phyloP scores from a whole-genome alignment of 768 basidiomycete genomes.

The Termitomyces sp. region DNA sequence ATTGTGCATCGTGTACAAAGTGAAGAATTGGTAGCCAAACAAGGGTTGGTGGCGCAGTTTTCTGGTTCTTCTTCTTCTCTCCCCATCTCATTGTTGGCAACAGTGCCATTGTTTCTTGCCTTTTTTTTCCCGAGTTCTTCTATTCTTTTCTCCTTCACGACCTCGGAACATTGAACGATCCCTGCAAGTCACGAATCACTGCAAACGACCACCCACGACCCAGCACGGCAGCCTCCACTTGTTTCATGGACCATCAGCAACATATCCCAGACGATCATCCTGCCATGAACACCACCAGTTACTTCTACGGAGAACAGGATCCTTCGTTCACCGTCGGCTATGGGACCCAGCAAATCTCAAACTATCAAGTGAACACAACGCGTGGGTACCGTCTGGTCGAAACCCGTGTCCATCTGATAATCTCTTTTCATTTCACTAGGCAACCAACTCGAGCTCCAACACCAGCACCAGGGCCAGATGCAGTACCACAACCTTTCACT shows the following conservation, averaged over 20 bases:
- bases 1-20: conserved; percentile 19
- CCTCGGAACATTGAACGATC: conserved; percentile 22
- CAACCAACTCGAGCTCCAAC: conserved; percentile 49
- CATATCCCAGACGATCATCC: conserved; percentile 44
- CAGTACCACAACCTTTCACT: conserved; percentile 57
- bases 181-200: conserved; percentile 17
- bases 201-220: conserved; percentile 18
- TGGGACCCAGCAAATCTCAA: conserved; percentile 46
- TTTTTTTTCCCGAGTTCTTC: conserved; percentile 24
- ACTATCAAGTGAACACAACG: conserved; percentile 57
- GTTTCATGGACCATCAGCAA: conserved; percentile 36
- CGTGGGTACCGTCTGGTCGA: conserved; percentile 58
- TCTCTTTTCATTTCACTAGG: conserved; percentile 52
- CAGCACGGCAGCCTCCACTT: conserved; percentile 23
- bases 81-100: conserved; percentile 13
- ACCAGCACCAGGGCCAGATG: conserved; percentile 46
- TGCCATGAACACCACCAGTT: conserved; percentile 34
- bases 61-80: conserved; percentile 18
- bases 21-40: conserved; percentile 19
- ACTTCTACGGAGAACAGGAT: conserved; percentile 57
- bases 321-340: conserved; percentile 47
- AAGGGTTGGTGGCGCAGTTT: conserved; percentile 22
- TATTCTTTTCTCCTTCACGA: conserved; percentile 31
- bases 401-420: conserved; percentile 68
- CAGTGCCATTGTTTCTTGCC: conserved; percentile 23